These are phyloP conservation scores for Cryptococcus sp. DNA, from an alignment of 1,284 basidiomycete genomes.

Conservation along the genomic window DNA sequence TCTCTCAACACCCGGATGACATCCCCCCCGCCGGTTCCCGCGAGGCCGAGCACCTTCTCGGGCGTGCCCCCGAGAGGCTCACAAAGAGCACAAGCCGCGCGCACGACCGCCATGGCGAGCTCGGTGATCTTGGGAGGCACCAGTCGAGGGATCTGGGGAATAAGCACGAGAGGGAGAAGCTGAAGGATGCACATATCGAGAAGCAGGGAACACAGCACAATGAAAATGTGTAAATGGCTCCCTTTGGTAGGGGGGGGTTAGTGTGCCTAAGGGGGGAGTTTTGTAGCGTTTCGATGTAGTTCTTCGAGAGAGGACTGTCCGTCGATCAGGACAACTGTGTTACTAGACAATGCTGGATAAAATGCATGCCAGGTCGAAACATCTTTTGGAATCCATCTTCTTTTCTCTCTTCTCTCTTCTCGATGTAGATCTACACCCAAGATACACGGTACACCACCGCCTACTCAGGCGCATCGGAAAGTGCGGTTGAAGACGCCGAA, in stretches of 20 bases:
- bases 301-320: background rate
- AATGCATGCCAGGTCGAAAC: no score
- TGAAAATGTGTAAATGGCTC: background rate
- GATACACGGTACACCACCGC: no score
- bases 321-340: no score
- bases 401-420: no score
- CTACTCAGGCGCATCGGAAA: no score
- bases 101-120: background rate
- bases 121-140: background rate
- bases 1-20: constrained; percentile 19
- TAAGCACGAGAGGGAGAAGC: background rate
- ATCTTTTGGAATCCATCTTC: no score
- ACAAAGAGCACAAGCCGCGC: background rate
- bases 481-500: no score
- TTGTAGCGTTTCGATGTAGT: background rate
- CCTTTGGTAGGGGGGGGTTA: background rate
- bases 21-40: constrained; percentile 31
- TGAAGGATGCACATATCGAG: background rate
- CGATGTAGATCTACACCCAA: no score
- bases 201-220: background rate
- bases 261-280: background rate
- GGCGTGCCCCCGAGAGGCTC: constrained; percentile 2
- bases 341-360: no score
- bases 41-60: constrained; percentile 37
- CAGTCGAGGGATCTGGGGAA: background rate